These are phyloP conservation scores for Calonectria honghensis DNA, from an alignment of 2,329 filamentous ascomycete species.

Conservation along the genomic window DNA sequence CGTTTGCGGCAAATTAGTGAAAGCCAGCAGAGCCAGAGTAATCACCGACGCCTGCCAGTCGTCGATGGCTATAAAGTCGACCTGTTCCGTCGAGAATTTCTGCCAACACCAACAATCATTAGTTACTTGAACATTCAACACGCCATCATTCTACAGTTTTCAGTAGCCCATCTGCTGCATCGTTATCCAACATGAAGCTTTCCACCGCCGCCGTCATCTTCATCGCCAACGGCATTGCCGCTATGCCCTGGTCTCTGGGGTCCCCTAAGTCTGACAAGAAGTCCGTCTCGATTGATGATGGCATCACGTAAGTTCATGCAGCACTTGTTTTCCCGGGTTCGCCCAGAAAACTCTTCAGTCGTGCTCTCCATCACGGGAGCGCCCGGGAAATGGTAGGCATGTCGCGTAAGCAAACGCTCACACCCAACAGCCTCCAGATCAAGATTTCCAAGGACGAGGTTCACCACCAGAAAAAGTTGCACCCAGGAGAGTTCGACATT, in stretches of 20 bases:
- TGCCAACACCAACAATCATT: background rate
- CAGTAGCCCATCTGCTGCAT: background rate
- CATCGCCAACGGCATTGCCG: conserved; percentile 16
- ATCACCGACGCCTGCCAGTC: background rate
- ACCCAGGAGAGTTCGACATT: background rate
- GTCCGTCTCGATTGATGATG: background rate
- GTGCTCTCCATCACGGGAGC: background rate
- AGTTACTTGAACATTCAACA: background rate
- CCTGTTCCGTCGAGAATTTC: background rate
- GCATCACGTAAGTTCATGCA: conserved; percentile 26
- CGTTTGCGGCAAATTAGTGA: too few species aligned
- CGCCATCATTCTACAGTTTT: background rate
- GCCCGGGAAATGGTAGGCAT: background rate
- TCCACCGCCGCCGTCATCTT: background rate
- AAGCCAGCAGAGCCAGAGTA: background rate
- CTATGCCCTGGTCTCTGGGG: conserved; percentile 19
- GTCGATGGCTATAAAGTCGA: background rate
- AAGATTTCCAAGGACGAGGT: background rate
- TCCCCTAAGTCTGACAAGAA: background rate
- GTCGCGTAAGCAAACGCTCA: background rate
- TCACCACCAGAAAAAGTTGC: background rate
- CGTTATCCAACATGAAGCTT: conserved; percentile 22
- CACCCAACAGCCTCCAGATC: conserved; percentile 3
- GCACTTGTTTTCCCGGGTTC: background rate
- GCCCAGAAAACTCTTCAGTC: background rate